Percentiles rank a stretch among this genome's conserved stretches.
Conservation (phyloP, 2,329 filamentous ascomycete genomes). For the Pyrenophora teres region DNA sequence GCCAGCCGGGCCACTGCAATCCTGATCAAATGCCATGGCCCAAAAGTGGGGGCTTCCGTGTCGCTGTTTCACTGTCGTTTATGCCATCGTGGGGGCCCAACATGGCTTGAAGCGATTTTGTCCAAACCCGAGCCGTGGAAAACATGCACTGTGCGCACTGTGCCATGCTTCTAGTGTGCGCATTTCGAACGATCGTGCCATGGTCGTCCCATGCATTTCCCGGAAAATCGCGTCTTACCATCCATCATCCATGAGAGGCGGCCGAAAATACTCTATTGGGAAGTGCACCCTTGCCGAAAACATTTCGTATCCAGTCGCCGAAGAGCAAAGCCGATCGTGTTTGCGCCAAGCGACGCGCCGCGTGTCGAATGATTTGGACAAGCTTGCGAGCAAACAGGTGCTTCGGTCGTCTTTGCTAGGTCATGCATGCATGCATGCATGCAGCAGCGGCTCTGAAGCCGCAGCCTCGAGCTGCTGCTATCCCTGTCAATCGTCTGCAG, state of each 20-base stretch:
- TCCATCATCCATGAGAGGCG: conserved; percentile 3
- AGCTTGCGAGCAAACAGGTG: neutral
- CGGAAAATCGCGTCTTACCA: conserved; percentile 9
- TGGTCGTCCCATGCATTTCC: conserved; percentile 14
- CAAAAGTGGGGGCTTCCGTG: conserved; percentile 7
- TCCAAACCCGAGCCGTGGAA: conserved; percentile 2
- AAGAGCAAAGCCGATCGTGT: conserved; percentile 3
- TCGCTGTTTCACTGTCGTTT: conserved; percentile 14
- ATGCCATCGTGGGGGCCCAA: conserved; percentile 9
- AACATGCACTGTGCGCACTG: conserved; percentile 1
- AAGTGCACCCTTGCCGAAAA: conserved; percentile 3
- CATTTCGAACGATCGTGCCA: conserved; percentile 1
- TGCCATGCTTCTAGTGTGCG: conserved; percentile 2
- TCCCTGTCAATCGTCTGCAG: conserved; percentile 13
- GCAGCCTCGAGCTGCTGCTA: conserved; percentile 1
- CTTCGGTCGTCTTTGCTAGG: neutral
- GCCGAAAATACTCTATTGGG: conserved; percentile 4
- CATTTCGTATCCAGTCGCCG: conserved; percentile 4
- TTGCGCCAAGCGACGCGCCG: conserved; percentile 8
- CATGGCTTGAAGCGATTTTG: conserved; percentile 8
- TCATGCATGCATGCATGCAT: neutral
- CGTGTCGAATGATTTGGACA: conserved; percentile 4
- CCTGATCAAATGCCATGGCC: conserved; percentile 7
- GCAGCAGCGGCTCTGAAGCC: conserved; percentile 1
- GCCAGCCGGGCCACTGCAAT: conserved; percentile 3